These are phyloP conservation scores for Citrus inodora DNA, from an alignment of 345 rosid species.

Conservation along the genomic window DNA sequence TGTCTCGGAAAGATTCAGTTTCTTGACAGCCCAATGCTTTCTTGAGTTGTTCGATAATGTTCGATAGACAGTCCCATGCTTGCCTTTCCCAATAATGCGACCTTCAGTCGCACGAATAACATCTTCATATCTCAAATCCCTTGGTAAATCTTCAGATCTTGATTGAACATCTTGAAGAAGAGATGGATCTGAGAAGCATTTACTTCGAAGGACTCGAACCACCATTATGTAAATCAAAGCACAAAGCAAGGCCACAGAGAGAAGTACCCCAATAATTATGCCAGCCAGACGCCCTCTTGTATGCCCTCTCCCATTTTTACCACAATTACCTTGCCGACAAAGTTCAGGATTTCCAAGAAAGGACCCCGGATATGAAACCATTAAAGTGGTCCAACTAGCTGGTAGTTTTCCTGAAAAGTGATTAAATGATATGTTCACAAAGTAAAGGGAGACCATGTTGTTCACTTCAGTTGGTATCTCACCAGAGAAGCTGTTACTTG, in stretches of 20 bases:
- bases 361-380: conserved; percentile 29
- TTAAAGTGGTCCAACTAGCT: conserved; percentile 25
- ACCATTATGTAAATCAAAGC: conserved; percentile 17
- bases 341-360: conserved; percentile 33
- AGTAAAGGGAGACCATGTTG: conserved; percentile 30
- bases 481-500: conserved; percentile 32
- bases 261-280: conserved; percentile 14
- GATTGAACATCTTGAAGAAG: conserved; percentile 21
- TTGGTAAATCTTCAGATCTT: conserved; percentile 26
- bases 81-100: conserved; percentile 41
- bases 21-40: conserved; percentile 39
- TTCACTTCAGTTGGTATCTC: conserved; percentile 30
- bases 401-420: conserved; percentile 27
- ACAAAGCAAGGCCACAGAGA: conserved; percentile 29
- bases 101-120: conserved; percentile 35
- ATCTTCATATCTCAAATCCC: conserved; percentile 31
- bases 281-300: conserved; percentile 22
- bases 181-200: conserved; percentile 15
- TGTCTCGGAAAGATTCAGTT: conserved; percentile 28
- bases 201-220: conserved; percentile 12
- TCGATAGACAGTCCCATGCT: conserved; percentile 39
- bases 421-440: conserved; percentile 39
- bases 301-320: conserved; percentile 8
- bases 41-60: conserved; percentile 25
- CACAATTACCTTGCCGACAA: conserved; percentile 17